A percentile compares a stretch with the other conserved stretches of the same genome.
phyloP scores from a whole-genome alignment of 169 alveolate species.

The Cyclospora cayetanensis region DNA sequence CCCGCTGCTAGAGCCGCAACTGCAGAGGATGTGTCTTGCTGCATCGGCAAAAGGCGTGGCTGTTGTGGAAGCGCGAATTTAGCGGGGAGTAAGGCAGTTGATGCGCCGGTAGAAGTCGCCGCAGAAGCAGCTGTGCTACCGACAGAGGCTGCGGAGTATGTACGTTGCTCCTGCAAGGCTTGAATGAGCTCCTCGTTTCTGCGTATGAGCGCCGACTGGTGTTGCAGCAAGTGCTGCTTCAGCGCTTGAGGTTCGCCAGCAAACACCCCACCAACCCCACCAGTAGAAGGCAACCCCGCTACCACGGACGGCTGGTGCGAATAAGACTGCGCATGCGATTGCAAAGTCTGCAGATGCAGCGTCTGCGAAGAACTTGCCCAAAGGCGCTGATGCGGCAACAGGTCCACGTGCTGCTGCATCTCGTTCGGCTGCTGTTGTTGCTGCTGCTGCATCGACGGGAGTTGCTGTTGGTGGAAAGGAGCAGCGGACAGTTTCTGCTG shows the following conservation, averaged over 20 bases:
- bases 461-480: constrained; percentile 37
- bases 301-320: constrained; percentile 27
- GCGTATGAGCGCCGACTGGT: neutral
- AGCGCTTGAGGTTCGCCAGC: neutral
- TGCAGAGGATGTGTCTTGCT: constrained; percentile 28
- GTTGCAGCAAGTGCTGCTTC: constrained; percentile 62
- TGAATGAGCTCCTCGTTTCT: constrained; percentile 38
- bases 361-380: neutral
- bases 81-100: neutral
- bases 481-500: constrained; percentile 34
- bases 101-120: neutral
- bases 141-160: neutral
- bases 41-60: constrained; percentile 38
- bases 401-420: constrained; percentile 17
- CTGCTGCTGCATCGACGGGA: constrained; percentile 9
- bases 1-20: neutral
- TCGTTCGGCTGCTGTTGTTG: constrained; percentile 36
- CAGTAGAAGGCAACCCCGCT: neutral
- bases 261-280: neutral
- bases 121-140: too few relatives aligned
- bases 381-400: neutral
- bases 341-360: neutral
- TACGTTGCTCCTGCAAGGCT: constrained; percentile 51
- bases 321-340: neutral
- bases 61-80: constrained; percentile 10